Conservation (phyloP, 768 basidiomycete species). For the Kondoa subrosea region DNA sequence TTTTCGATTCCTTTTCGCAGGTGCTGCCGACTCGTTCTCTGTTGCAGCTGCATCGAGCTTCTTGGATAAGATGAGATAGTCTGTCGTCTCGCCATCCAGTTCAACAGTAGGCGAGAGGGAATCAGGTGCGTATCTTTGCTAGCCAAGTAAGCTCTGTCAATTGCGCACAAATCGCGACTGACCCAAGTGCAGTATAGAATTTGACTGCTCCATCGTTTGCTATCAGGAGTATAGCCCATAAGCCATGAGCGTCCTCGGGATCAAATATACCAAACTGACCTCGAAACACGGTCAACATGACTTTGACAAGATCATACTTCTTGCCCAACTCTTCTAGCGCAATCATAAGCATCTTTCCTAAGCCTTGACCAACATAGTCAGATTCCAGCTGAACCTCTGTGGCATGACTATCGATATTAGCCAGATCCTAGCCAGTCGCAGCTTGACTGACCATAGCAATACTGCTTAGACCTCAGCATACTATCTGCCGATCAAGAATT, state of each 20-base stretch:
- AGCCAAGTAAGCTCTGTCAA: neutral
- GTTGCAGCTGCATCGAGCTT: neutral
- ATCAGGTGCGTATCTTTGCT: neutral
- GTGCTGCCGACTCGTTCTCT: neutral
- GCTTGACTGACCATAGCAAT: neutral
- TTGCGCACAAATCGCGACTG: neutral
- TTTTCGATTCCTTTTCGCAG: too few species aligned
- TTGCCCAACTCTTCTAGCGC: conserved; percentile 41
- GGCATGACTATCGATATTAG: neutral
- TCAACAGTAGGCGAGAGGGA: neutral
- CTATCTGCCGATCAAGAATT: too few species aligned
- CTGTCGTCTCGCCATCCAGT: neutral
- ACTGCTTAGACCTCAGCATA: too few species aligned
- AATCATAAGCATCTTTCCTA: conserved; percentile 45
- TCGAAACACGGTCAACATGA: conserved; percentile 61
- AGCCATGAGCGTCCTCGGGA: neutral
- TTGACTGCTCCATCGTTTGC: neutral
- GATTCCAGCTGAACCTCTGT: conserved; percentile 48
- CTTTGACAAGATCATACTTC: conserved; percentile 46
- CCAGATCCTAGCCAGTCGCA: neutral
- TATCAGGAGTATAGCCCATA: neutral
- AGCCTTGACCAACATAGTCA: conserved; percentile 39
- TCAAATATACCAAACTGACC: conserved; percentile 34
- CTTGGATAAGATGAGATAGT: neutral
- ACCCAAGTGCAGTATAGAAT: neutral